phyloP scores from a whole-genome alignment of 176 grass and related monocot genomes.

The Zoysia pacifica region DNA sequence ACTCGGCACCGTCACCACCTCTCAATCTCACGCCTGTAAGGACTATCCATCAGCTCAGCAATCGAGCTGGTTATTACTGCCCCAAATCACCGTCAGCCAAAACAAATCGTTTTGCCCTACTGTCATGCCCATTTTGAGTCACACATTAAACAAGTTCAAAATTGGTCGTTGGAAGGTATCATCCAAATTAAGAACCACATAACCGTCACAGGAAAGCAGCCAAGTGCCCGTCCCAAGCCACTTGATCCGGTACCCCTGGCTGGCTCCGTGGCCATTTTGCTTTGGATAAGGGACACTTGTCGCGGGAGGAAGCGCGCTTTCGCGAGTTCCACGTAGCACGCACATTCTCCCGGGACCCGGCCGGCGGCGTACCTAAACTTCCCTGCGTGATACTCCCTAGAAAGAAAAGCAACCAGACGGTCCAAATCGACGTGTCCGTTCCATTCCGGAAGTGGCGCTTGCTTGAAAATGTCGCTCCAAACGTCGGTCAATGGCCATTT shows the following conservation, averaged over 20 bases:
- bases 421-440: neutral
- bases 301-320: neutral
- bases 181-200: neutral
- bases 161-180: neutral
- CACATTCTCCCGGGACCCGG: neutral
- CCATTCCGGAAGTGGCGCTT: neutral
- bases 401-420: neutral
- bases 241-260: neutral
- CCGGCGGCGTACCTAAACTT: neutral
- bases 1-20: neutral
- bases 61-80: too few relatives aligned
- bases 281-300: conserved; percentile 12
- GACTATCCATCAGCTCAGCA: neutral
- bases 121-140: too few relatives aligned
- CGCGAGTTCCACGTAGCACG: neutral
- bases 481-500: neutral
- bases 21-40: neutral
- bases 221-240: neutral
- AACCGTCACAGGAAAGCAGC: neutral
- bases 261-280: neutral
- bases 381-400: neutral
- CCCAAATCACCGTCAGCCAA: too few relatives aligned
- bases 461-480: neutral
- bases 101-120: too few relatives aligned
- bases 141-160: neutral